These are phyloP conservation scores for Xylaria cubensis DNA, from an alignment of 495 filamentous ascomycete species.

Conservation along the genomic window DNA sequence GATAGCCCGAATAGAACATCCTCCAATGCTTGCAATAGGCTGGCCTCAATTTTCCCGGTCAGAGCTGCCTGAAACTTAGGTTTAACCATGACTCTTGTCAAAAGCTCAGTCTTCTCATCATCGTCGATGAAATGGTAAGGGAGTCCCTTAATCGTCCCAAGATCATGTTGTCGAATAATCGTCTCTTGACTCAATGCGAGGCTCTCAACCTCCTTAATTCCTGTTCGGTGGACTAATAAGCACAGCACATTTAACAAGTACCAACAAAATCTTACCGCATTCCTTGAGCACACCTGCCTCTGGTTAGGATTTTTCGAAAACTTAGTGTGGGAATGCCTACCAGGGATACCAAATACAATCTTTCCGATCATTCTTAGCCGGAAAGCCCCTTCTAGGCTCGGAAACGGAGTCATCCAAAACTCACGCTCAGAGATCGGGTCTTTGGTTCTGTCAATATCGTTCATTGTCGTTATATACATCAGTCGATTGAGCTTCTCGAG, in stretches of 20 bases:
- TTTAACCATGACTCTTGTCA: constrained; percentile 29
- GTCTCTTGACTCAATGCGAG: not conserved
- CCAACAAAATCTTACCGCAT: constrained; percentile 10
- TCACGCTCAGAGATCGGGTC: not conserved
- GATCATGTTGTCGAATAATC: not conserved
- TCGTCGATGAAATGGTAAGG: constrained; percentile 19
- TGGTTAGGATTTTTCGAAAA: not conserved
- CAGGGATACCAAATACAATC: not conserved
- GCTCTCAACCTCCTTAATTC: constrained; percentile 7
- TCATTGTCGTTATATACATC: constrained; percentile 21
- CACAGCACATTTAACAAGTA: not conserved
- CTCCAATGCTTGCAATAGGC: constrained; percentile 27
- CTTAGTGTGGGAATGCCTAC: not conserved
- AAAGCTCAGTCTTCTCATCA: constrained; percentile 27
- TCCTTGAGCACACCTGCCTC: not conserved
- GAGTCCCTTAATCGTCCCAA: constrained; percentile 2
- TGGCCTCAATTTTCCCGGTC: constrained; percentile 6
- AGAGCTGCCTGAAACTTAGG: constrained; percentile 25
- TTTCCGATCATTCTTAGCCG: constrained; percentile 1
- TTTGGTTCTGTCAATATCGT: constrained; percentile 16
- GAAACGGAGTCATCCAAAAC: constrained; percentile 1
- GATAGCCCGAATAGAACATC: constrained; percentile 34
- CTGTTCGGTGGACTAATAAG: not conserved
- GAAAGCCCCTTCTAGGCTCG: constrained; percentile 14
- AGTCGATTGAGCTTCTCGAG: constrained; percentile 28